Percentiles rank a stretch among this genome's conserved stretches.
Conservation (phyloP, 1,284 basidiomycete genomes). For the Mycena sp. region DNA sequence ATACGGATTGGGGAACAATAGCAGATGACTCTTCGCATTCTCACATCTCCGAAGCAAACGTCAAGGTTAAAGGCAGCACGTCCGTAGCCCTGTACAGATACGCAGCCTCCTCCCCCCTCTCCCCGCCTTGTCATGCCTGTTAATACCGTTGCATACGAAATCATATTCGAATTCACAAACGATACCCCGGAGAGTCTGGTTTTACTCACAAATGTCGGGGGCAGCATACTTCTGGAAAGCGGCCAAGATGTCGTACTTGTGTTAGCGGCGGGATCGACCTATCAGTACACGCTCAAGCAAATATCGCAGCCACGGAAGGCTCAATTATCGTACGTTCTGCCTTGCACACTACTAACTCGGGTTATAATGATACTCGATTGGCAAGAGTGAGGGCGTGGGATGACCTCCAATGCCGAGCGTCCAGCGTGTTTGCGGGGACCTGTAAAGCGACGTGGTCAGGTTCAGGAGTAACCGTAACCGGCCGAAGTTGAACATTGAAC, state of each 20-base stretch:
- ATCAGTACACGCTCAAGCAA: constrained; percentile 63
- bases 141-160: constrained; percentile 58
- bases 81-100: background rate
- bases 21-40: constrained; percentile 22
- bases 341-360: background rate
- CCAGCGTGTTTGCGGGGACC: constrained; percentile 45
- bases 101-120: constrained; percentile 1
- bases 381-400: constrained; percentile 53
- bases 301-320: constrained; percentile 43
- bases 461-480: constrained; percentile 37
- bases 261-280: constrained; percentile 56
- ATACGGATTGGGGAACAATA: constrained; percentile 25
- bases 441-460: constrained; percentile 30
- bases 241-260: constrained; percentile 26
- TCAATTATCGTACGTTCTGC: constrained; percentile 44
- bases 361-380: background rate
- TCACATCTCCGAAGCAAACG: constrained; percentile 20
- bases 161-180: constrained; percentile 59
- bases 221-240: constrained; percentile 16
- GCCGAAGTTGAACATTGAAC: constrained; percentile 24
- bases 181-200: constrained; percentile 51
- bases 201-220: constrained; percentile 33
- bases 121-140: constrained; percentile 55
- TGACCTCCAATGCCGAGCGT: constrained; percentile 49
- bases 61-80: constrained; percentile 24